Evolutionary conservation across 163 green algal species (phyloP), one percentile per base, ranked within the genome.

Genomic region (Scenedesmus sp.): DNA sequence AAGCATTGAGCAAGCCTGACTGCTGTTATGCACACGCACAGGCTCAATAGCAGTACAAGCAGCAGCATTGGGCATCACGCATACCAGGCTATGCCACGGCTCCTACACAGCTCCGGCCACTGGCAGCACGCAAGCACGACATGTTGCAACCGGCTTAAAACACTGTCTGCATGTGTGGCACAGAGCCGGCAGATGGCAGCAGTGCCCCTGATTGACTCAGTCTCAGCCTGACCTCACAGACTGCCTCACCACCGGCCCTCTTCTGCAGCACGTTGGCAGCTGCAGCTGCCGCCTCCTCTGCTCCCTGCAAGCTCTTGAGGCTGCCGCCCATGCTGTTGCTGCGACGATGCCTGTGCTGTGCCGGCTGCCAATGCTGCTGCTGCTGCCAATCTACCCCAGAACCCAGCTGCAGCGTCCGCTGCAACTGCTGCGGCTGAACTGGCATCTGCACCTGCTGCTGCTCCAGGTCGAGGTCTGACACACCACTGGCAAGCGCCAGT

Each of bases 171-270:
- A 59, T 43, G 80, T 43, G 44, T 37, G 80, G 49, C 81, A 73
- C 33, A 33, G 73, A 81, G 49, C 73, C 76, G 4, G 56, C 24
- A 26, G 73, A 82, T 42, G 42, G 10, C 16, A 89, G 59, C 10
- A 65, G 70, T 7, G n/a, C 33, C 0, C 16, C 33, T 10, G 76
- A 86, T 12, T 37, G 51, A 37, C 73, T 86, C 49, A 80, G 18
- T 33, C 10, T 83, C 51, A 91, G 42, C 33, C 86, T 22, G 26
- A 91, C 76, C 51, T 91, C 86, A 35, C 86, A 91, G 13, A 91
- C 86, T 12, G 86, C 86, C 76, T 91, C 86, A 76, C 53, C 73
- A 4, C 22, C 51, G 30, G 26, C 72, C 3, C 24, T 0, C 33
- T 85, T 40, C 85, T 76, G 70, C 10, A 90, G 85, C 85, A 80